A percentile compares a stretch with the other conserved stretches of the same genome.
phyloP scores from a whole-genome alignment of 2,329 filamentous ascomycete genomes.

The Coniochaeta pulveracea region DNA sequence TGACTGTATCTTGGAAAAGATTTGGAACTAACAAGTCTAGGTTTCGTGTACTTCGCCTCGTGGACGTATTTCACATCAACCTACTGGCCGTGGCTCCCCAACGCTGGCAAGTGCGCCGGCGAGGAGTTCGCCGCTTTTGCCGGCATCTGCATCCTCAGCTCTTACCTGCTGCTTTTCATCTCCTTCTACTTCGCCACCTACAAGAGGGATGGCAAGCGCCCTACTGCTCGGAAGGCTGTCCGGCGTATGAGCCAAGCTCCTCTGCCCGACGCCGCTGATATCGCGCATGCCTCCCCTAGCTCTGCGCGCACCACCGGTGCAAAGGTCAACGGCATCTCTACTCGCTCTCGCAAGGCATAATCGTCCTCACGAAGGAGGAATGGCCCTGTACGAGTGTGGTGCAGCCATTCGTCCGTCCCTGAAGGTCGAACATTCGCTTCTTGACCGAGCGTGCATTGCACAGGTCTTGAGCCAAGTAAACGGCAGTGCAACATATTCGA shows the following conservation, averaged over 20 bases:
- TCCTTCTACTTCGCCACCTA: constrained; percentile 98
- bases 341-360: constrained; percentile 62
- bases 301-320: constrained; percentile 40
- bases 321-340: constrained; percentile 44
- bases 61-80: constrained; percentile 95
- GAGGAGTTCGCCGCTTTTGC: constrained; percentile 95
- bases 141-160: constrained; percentile 84
- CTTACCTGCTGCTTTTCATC: constrained; percentile 96
- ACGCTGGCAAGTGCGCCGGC: constrained; percentile 75
- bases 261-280: constrained; percentile 72
- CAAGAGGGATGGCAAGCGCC: constrained; percentile 60
- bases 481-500: too few species aligned
- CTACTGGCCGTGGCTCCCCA: constrained; percentile 81
- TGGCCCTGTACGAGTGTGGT: too few species aligned
- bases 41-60: constrained; percentile 98
- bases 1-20: constrained; percentile 6
- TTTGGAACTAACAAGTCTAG: constrained; percentile 27
- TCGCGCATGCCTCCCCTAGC: constrained; percentile 45
- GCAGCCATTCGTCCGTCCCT: too few species aligned
- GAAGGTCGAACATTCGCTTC: background rate
- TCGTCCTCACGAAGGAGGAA: too few species aligned
- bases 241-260: constrained; percentile 54
- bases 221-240: constrained; percentile 68
- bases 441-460: background rate
- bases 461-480: too few species aligned